Base-by-base conservation (phyloP, 805 yeast species). In the Pichia gijzeniarum region DNA sequence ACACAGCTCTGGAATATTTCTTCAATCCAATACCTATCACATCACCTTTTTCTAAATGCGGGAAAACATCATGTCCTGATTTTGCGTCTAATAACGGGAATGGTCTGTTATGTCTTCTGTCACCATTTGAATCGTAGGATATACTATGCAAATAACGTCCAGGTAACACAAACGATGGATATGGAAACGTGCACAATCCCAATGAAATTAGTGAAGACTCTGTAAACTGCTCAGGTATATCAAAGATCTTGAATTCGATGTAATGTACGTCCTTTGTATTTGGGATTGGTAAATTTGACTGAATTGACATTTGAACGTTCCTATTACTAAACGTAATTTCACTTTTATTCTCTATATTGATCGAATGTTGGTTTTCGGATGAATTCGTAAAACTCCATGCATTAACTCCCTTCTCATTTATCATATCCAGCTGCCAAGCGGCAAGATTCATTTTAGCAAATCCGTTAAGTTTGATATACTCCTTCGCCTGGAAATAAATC, bases 11-110 rank as follows among this genome's bases (percentile, higher is more conserved):
- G 16, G 86, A 72, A 38, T 88, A 71, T 2, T 86, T 79, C 48
- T 91, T 74, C 59, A 87, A 85, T 0, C 99, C 99, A 25, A 91
- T 77, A 2, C 99, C 99, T 13, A 93, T 73, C 28, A 93, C 95
- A 62, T 93, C 99, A 27, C 97, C 97, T 52, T 84, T 80, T 31
- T 77, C 73, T 39, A 82, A 64, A 20, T 62, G 54, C 0, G 95
- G 91, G 47, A 79, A 73, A 56, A 31, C 17, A 10, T 38, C 22
- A 22, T 41, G 38, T 7, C 46, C 46, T 4, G 25, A 18, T 45
- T 45, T 45, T 22, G 18, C 27, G 2, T 30, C 19, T 7, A 35
- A 40, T 1, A 42, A 13, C n/a, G 47, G 36, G 75, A 87, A 86
- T 5, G 96, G 88, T 60, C 85, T 86, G 60, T 86, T 88, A 50